Evolutionary conservation across 169 alveolate genomes (phyloP).

Genomic region (Plasmodium vinckei): DNA sequence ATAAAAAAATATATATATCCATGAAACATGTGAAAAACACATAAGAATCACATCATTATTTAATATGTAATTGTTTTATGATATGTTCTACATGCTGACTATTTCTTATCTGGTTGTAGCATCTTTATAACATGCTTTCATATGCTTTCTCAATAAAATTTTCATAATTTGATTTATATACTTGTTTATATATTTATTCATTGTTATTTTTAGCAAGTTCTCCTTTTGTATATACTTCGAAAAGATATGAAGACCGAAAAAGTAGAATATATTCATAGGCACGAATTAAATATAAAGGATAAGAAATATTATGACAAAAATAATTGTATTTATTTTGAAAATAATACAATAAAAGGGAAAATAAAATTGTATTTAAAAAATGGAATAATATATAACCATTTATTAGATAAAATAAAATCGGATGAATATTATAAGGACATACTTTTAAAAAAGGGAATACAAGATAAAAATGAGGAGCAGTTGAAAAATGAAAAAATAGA

Average conservation of each 20-base stretch:
- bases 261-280: conserved; percentile 54
- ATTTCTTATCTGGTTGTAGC: neutral
- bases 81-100: neutral
- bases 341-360: conserved; percentile 66
- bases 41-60: too few species aligned
- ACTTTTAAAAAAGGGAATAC: conserved; percentile 5
- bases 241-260: conserved; percentile 42
- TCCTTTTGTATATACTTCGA: conserved; percentile 36
- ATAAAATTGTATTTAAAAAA: conserved; percentile 65
- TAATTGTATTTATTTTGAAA: conserved; percentile 57
- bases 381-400: conserved; percentile 51
- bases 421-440: conserved; percentile 32
- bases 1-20: neutral
- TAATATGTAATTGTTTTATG: too few species aligned
- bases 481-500: neutral
- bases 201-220: conserved; percentile 30
- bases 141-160: too few species aligned
- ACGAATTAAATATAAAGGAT: conserved; percentile 50
- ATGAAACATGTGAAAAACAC: neutral
- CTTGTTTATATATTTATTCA: neutral
- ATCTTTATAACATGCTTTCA: too few species aligned
- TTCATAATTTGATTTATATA: neutral
- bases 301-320: conserved; percentile 40
- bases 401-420: conserved; percentile 37
- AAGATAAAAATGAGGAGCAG: neutral